Evolutionary conservation across 352 stramenopile genomes (phyloP), one percentile per base, ranked within the genome.

Genomic region (Globisporangium rhizosaccharum): DNA sequence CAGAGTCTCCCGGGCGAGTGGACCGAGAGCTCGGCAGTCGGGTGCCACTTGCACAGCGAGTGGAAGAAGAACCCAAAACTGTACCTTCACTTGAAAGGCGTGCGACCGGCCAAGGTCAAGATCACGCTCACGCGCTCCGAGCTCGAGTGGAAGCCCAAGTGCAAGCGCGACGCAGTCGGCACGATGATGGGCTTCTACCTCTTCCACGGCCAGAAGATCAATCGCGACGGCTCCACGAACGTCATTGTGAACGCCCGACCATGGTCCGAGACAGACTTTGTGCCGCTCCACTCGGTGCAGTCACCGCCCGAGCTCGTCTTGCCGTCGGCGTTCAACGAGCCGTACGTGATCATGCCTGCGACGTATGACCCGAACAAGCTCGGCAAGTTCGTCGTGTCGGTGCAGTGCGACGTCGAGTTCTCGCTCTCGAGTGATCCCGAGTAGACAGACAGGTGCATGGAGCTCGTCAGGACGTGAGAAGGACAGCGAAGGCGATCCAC

Each of bases 101-200:
- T 90, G 23, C 72, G 85, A 1, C 74, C 82, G 7, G 78, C 77
- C 3, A 88, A 81, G 48, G 83, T 94, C 10, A 83, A 76, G 33
- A 89, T 96, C 70, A 82, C 79, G 23, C 71, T 97, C 41, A 86
- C 82, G 10, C 76, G 87, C 2, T 89, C 82, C 14, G 88, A 95
- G 55, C 73, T 84, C 37, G 82, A 94, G 66, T 96, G 88, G 88
- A 81, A 78, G 37, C 63, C 62, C 26, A 86, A 89, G 52, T 95
- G 85, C 61, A 87, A 88, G 53, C 80, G 81, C 11, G 88, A 97
- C 65, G 72, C 76, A 0, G 86, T 97, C 14, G 88, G 87, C 17
- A 79, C 76, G 37, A 97, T 96, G 88, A 93, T 97, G 61, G 88
- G 88, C 15, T 96, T 97, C 57, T 97, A 97, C 60, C 57, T 96